Conservation (phyloP, 139 green algal genomes). For the Tetradesmus lagerheimii region DNA sequence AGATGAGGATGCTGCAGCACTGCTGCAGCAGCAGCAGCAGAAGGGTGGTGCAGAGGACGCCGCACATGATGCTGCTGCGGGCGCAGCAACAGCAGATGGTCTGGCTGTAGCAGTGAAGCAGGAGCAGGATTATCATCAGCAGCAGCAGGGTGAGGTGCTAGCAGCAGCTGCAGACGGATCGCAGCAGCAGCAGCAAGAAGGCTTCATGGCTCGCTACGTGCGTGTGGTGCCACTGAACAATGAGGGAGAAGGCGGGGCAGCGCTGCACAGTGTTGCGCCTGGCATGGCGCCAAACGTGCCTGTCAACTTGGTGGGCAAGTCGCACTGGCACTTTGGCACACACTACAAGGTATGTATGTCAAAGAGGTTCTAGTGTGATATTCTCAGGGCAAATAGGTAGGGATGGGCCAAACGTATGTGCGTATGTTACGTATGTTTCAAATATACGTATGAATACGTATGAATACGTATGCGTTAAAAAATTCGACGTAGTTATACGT, state of each 20-base stretch:
- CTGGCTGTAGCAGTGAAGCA: background rate
- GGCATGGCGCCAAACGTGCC: constrained; percentile 14
- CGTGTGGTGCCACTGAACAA: constrained; percentile 16
- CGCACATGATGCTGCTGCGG: background rate
- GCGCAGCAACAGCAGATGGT: background rate
- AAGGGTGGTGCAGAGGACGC: background rate
- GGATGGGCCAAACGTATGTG: no score
- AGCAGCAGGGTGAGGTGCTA: background rate
- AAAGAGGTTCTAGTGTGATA: no score
- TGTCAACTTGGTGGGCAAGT: constrained; percentile 14
- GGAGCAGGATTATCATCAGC: background rate
- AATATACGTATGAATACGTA: no score
- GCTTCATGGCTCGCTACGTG: background rate
- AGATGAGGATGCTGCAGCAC: background rate
- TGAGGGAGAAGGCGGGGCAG: background rate
- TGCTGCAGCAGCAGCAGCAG: background rate
- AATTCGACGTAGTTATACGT: no score
- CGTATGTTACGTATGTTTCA: no score
- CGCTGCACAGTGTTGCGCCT: background rate
- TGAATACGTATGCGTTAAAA: no score
- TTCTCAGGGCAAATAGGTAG: no score
- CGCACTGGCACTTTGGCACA: constrained; percentile 35
- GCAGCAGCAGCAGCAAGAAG: constrained; percentile 24
- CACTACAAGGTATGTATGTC: constrained; percentile 31
- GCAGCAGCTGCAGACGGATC: background rate